Conservation (phyloP, 345 rosid genomes). For the Citrus inodora region DNA sequence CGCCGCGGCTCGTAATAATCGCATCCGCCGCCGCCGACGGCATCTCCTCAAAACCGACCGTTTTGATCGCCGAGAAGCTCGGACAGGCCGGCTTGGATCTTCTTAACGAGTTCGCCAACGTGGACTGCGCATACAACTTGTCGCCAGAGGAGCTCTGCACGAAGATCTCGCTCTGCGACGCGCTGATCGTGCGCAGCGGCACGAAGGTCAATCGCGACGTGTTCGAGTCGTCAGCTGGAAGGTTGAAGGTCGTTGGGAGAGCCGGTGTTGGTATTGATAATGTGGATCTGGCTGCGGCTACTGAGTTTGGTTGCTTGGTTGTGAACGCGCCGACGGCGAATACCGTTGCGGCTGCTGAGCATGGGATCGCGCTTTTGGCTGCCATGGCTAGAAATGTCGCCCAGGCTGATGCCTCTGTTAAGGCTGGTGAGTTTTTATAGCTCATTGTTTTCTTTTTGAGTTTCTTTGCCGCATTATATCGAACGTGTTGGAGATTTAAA, state of each 20-base stretch:
- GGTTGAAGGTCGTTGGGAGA: conserved; percentile 87
- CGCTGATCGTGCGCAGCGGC: conserved; percentile 79
- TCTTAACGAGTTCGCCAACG: conserved; percentile 57
- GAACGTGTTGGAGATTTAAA: background rate
- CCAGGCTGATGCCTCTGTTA: conserved; percentile 81
- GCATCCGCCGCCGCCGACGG: conserved; percentile 28
- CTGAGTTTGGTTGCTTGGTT: conserved; percentile 84
- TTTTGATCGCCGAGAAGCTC: conserved; percentile 82
- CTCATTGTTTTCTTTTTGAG: background rate
- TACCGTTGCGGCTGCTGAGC: conserved; percentile 92
- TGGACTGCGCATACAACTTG: conserved; percentile 80
- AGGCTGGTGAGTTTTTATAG: conserved; percentile 61
- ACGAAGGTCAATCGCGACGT: conserved; percentile 79
- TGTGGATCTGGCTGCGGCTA: conserved; percentile 90
- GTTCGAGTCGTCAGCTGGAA: conserved; percentile 72
- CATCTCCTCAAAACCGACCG: conserved; percentile 59
- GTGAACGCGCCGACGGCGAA: conserved; percentile 95
- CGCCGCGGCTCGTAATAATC: conserved; percentile 21
- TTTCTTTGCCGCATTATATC: conserved; percentile 2
- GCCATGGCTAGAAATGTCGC: conserved; percentile 91
- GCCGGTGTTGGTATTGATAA: conserved; percentile 96
- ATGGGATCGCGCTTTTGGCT: conserved; percentile 84
- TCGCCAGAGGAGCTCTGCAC: conserved; percentile 82
- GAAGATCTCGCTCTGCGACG: conserved; percentile 90
- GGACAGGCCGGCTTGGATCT: conserved; percentile 70